These are phyloP conservation scores for Puccinellia tenuiflora DNA, from an alignment of 176 grass and related monocot genomes.

Conservation along the genomic window DNA sequence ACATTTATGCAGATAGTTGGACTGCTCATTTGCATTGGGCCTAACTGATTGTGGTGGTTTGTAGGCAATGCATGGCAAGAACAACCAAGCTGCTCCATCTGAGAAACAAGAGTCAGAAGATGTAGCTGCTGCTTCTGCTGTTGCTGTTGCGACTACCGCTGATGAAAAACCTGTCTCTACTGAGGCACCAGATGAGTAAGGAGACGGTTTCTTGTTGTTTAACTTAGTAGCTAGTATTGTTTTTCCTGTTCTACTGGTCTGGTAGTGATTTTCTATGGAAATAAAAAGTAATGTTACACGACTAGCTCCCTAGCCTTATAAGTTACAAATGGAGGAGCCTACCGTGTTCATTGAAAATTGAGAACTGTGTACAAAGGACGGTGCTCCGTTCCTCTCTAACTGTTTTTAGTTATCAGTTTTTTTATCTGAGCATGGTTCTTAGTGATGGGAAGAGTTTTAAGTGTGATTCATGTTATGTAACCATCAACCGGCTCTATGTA, in stretches of 20 bases:
- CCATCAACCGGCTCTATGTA: neutral
- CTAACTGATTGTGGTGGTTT: neutral
- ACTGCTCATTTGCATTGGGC: neutral
- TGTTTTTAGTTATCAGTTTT: neutral
- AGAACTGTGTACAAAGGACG: neutral
- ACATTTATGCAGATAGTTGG: neutral
- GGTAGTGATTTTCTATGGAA: neutral
- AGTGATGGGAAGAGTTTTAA: neutral
- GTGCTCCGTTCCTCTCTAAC: neutral
- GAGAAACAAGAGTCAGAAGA: conserved; percentile 20
- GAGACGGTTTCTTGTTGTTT: neutral
- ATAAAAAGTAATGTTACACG: neutral
- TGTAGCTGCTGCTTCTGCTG: neutral
- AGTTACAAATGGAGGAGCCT: neutral
- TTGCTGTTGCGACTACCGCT: neutral
- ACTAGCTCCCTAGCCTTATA: neutral
- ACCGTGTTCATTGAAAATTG: neutral
- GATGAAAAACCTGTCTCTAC: neutral
- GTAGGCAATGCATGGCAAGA: conserved; percentile 47
- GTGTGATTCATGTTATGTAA: neutral
- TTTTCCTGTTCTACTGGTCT: neutral
- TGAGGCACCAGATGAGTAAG: conserved; percentile 25
- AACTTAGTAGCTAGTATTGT: neutral
- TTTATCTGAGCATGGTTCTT: neutral
- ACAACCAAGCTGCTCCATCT: neutral